Percentiles rank a stretch among this genome's conserved stretches.
Evolutionary conservation across 1,139 yeast genomes (phyloP).

Genomic region (Candida tetrigidarum): DNA sequence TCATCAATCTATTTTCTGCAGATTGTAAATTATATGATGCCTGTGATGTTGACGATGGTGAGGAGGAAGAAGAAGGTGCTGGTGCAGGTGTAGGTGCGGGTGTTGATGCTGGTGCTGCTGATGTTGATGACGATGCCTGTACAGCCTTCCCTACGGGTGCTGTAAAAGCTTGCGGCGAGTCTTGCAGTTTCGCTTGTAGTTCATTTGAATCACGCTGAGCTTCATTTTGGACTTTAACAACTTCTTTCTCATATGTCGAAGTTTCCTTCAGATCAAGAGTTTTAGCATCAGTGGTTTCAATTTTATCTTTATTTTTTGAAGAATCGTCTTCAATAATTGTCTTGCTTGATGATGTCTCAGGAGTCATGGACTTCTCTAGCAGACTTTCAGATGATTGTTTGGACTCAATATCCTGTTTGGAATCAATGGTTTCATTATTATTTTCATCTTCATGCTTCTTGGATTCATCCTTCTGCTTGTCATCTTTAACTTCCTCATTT

Average conservation of each 20-base stretch:
- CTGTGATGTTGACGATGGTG: too few species aligned
- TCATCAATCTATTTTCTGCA: slow-evolving; percentile 76
- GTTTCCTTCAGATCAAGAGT: neutral
- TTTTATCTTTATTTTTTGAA: neutral
- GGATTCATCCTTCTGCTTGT: neutral
- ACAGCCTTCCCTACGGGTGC: neutral
- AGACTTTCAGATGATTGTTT: neutral
- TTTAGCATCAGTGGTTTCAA: neutral
- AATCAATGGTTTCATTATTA: neutral
- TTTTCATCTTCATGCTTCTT: neutral
- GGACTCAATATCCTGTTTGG: slow-evolving; percentile 1
- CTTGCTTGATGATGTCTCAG: neutral
- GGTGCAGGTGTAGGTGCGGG: neutral
- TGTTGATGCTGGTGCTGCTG: neutral
- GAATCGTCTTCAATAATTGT: neutral
- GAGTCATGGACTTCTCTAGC: neutral
- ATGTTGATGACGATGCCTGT: too few species aligned
- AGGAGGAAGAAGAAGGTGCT: too few species aligned
- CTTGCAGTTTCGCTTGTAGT: neutral
- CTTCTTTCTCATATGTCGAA: neutral
- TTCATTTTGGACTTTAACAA: neutral
- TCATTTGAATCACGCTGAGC: neutral
- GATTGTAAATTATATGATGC: slow-evolving; percentile 56
- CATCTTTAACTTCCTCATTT: too few species aligned
- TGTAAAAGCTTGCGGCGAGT: too few species aligned